These are phyloP conservation scores for Arthrobotrys megalospora DNA, from an alignment of 2,329 filamentous ascomycete genomes.

Conservation along the genomic window DNA sequence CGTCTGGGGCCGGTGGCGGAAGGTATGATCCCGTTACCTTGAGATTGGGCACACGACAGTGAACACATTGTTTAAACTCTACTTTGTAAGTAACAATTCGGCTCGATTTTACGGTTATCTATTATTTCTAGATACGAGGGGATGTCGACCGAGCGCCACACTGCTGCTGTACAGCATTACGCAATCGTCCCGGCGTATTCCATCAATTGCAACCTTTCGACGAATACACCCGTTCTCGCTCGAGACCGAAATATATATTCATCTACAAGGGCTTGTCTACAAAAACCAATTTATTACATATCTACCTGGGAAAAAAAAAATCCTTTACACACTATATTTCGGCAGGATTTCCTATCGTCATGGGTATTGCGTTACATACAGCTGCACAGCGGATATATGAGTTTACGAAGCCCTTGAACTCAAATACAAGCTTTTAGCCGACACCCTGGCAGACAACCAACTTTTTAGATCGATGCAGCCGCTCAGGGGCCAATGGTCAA, in stretches of 20 bases:
- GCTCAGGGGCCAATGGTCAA: constrained; percentile 40
- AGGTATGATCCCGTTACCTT: constrained; percentile 34
- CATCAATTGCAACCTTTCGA: background rate
- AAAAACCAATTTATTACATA: background rate
- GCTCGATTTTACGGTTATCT: background rate
- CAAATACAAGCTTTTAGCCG: constrained; percentile 43
- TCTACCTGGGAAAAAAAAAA: background rate
- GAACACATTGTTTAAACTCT: background rate
- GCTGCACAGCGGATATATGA: background rate
- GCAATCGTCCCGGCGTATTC: background rate
- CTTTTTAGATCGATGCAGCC: constrained; percentile 39
- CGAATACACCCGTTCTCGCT: background rate
- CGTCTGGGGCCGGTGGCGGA: constrained; percentile 37
- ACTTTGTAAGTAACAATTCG: background rate
- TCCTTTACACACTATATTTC: background rate
- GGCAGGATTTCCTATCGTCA: background rate
- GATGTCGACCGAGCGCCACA: constrained; percentile 4
- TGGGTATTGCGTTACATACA: background rate
- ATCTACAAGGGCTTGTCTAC: background rate
- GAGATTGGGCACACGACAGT: constrained; percentile 31
- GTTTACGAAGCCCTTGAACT: background rate
- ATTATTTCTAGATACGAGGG: background rate
- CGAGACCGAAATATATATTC: background rate
- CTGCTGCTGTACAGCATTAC: no score
- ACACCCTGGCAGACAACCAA: constrained; percentile 15